A percentile compares a stretch with the other conserved stretches of the same genome.
Conservation (phyloP, 2,329 filamentous ascomycete species). For the Trichoderma pleuroti region DNA sequence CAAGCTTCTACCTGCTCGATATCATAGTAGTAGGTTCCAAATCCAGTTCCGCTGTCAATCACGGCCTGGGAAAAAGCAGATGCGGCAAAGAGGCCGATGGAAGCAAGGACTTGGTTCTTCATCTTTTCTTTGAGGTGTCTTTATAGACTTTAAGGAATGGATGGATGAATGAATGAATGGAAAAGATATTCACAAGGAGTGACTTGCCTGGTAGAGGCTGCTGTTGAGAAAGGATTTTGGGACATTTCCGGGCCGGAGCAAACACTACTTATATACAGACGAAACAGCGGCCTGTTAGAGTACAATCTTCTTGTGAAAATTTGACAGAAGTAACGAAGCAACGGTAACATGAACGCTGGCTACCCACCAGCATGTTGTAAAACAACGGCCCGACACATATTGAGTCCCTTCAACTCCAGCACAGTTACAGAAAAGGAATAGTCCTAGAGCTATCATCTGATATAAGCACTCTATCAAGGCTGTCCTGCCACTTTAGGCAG, state of each 20-base stretch:
- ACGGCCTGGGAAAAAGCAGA: conserved; percentile 1
- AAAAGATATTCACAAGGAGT: background rate
- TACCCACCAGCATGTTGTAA: background rate
- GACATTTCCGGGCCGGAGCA: background rate
- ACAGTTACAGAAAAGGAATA: background rate
- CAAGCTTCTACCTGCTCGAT: conserved; percentile 9
- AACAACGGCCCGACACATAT: background rate
- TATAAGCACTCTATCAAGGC: conserved; percentile 7
- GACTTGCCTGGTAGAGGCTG: background rate
- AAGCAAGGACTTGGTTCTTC: background rate
- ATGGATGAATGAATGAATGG: no score
- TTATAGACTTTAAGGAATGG: background rate
- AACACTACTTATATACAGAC: background rate
- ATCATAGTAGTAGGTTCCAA: conserved; percentile 21
- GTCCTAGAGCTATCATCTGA: background rate
- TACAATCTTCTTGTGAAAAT: background rate
- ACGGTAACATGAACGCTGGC: background rate
- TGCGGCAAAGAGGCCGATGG: background rate
- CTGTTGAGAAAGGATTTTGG: background rate
- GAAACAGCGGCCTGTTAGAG: background rate
- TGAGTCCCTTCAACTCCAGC: background rate
- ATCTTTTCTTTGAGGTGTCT: background rate
- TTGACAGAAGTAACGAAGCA: background rate
- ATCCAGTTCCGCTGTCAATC: conserved; percentile 15
- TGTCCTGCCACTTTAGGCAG: conserved; percentile 1